Evolutionary conservation across 352 stramenopile species (phyloP).

Genomic region (Pilasporangium apinafurcum): DNA sequence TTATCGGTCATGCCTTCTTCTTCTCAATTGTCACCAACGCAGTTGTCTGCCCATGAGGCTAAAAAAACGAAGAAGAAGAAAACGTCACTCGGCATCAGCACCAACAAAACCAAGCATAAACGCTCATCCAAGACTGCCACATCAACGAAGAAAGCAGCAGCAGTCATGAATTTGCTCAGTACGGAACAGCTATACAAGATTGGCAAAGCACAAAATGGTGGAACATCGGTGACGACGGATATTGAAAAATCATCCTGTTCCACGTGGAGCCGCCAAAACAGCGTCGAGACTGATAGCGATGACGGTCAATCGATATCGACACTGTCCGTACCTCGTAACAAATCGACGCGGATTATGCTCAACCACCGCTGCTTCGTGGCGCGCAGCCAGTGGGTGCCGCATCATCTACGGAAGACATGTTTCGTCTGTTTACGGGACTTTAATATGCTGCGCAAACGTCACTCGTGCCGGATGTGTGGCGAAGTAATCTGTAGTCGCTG

Average conservation of each 20-base stretch:
- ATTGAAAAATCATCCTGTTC: background rate
- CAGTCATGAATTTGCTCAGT: background rate
- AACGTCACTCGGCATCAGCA: conserved; percentile 6
- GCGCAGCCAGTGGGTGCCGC: conserved; percentile 45
- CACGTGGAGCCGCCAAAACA: conserved; percentile 2
- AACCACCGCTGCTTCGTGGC: conserved; percentile 60
- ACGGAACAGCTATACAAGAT: conserved; percentile 15
- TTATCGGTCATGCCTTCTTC: no score
- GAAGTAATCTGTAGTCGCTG: conserved; percentile 75
- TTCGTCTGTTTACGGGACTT: conserved; percentile 71
- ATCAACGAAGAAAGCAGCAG: no score
- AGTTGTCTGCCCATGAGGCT: no score
- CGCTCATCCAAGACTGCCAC: no score
- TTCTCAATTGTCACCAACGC: no score
- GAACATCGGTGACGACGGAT: conserved; percentile 4
- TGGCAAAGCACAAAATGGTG: conserved; percentile 3
- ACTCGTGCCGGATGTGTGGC: conserved; percentile 78
- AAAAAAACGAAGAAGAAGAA: conserved; percentile 10
- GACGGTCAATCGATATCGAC: conserved; percentile 6
- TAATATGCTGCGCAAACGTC: conserved; percentile 56
- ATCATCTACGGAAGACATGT: conserved; percentile 39
- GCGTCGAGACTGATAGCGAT: conserved; percentile 4
- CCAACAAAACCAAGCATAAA: conserved; percentile 17
- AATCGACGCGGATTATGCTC: conserved; percentile 26
- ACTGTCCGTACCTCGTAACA: conserved; percentile 1